phyloP scores from a whole-genome alignment of 2,329 filamentous ascomycete genomes.

The Leptographium procerum region DNA sequence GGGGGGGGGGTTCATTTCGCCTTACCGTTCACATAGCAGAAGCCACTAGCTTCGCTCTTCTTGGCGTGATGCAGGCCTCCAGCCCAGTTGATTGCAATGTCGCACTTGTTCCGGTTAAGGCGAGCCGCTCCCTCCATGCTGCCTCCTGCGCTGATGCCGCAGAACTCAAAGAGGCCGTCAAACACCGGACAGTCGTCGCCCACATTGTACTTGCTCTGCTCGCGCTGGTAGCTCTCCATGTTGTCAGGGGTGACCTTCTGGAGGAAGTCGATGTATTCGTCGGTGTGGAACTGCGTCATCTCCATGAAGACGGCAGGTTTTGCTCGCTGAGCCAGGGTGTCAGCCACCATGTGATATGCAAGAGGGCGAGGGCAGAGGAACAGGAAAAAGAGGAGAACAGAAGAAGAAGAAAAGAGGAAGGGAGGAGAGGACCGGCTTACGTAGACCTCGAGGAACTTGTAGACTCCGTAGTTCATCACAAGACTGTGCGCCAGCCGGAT shows the following conservation, averaged over 20 bases:
- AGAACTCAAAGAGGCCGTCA: constrained; percentile 94
- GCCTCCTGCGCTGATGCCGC: constrained; percentile 85
- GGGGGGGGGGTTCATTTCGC: background rate
- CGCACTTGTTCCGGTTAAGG: constrained; percentile 80
- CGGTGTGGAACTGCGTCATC: constrained; percentile 87
- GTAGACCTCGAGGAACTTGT: constrained; percentile 95
- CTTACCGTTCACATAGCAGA: constrained; percentile 91
- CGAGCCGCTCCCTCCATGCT: constrained; percentile 89
- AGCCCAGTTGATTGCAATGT: constrained; percentile 98
- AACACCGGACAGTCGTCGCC: constrained; percentile 97
- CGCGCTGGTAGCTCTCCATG: constrained; percentile 85
- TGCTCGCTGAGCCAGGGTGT: constrained; percentile 47
- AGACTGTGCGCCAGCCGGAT: constrained; percentile 90
- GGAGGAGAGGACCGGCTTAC: no score
- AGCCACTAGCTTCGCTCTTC: constrained; percentile 90
- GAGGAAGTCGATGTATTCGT: constrained; percentile 92
- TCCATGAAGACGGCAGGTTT: constrained; percentile 83
- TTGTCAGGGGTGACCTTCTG: constrained; percentile 96
- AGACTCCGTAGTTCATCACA: constrained; percentile 90
- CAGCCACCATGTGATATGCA: background rate
- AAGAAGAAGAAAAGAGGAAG: no score
- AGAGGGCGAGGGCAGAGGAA: constrained; percentile 10
- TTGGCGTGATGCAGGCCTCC: constrained; percentile 96
- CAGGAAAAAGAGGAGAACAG: constrained; percentile 20
- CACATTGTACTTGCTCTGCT: constrained; percentile 89